Base-by-base conservation (phyloP, 2,329 filamentous ascomycete species). In the Dryadomyces quercus-mongolicae region DNA sequence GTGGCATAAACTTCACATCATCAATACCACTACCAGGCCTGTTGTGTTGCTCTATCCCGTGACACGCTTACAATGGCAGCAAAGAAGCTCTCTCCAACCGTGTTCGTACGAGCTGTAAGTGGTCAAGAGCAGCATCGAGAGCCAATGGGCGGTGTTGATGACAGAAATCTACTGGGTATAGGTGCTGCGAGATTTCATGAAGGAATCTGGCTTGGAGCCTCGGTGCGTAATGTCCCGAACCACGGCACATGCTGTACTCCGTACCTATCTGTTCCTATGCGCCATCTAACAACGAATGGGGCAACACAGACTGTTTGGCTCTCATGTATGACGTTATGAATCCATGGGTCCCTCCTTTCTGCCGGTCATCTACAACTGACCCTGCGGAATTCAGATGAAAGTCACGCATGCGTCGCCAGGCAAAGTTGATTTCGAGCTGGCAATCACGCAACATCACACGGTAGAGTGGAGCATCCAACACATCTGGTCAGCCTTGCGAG, bases 161-260 rank as follows among this genome's bases (percentile, higher is more conserved):
- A 8, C 16, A 16, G 40, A 18, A n/a, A 9, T n/a, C 10, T n/a
- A n/a, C n/a, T 1, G n/a, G 16, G 13, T 16, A 25, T n/a, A 93
- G 88, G 88, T 94, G 49, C 79, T 89, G 74, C 85, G 86, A 66
- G 91, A 88, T 2, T 96, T 96, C 68, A 81, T 87, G 72, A 79
- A 80, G 60, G 86, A 88, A 59, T 95, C 90, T 5, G 91, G 91
- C 7, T 72, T 97, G 20, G 92, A 96, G 68, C 89, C 89, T 66
- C 86, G 87, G 91, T 95, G 65, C 62, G 71, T 65, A 22, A 40
- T 34, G 1, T 25, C 9, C 15, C 40, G 40, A 40, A 40, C 6
- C 18, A 16, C 15, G 3, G 12, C 18, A 42, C n/a, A n/a, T n/a
- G n/a, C n/a, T n/a, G n/a, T n/a, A n/a, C n/a, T n/a, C n/a, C n/a